phyloP scores from a whole-genome alignment of 495 filamentous ascomycete species.

The Pyronema omphalodes region DNA sequence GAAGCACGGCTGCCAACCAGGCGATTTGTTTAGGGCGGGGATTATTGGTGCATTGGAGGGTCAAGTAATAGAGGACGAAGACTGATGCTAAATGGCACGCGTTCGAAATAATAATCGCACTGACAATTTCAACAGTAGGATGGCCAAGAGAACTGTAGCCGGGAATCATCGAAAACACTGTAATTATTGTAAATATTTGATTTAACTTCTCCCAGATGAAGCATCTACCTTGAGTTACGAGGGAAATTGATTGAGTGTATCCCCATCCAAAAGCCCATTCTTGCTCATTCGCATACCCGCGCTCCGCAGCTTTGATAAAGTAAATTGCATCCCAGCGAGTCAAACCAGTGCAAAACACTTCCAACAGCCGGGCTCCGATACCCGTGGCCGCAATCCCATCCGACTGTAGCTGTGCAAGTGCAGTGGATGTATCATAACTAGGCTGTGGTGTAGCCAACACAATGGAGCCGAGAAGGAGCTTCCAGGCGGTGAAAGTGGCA shows the following conservation, averaged over 20 bases:
- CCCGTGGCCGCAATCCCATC: constrained; percentile 1
- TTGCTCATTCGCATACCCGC: constrained; percentile 76
- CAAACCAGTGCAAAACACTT: constrained; percentile 34
- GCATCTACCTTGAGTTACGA: constrained; percentile 31
- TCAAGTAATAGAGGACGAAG: constrained; percentile 48
- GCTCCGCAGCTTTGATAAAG: constrained; percentile 46
- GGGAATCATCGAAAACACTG: neutral
- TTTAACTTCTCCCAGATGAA: neutral
- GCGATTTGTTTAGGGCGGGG: neutral
- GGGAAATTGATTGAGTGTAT: constrained; percentile 35
- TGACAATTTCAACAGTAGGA: constrained; percentile 27
- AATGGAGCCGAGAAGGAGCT: constrained; percentile 47
- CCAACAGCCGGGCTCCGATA: constrained; percentile 11
- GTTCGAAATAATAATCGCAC: constrained; percentile 48
- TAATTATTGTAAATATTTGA: constrained; percentile 1
- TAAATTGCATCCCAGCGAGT: constrained; percentile 89
- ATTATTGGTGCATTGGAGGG: constrained; percentile 20
- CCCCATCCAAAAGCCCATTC: constrained; percentile 86
- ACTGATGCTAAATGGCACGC: constrained; percentile 57
- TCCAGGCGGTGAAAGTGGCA: constrained; percentile 43
- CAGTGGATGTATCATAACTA: constrained; percentile 80
- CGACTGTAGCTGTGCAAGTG: constrained; percentile 31
- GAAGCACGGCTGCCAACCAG: constrained; percentile 36
- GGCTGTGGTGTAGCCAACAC: constrained; percentile 45
- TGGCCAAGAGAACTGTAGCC: neutral